A percentile compares a stretch with the other conserved stretches of the same genome.
Conservation (phyloP, 1,139 yeast species). For the Candida gigantensis region DNA sequence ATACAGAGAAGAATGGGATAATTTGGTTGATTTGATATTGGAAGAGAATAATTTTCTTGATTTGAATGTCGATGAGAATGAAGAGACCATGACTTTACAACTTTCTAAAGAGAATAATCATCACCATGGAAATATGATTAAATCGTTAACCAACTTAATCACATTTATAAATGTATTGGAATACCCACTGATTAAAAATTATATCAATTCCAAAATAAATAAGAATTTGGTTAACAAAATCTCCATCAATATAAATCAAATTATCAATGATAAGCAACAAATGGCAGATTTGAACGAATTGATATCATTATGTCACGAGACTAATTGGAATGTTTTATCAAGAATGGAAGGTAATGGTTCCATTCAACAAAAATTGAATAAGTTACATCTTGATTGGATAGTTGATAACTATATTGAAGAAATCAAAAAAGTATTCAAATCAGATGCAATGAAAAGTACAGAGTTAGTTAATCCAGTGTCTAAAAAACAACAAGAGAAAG, state of each 20-base stretch:
- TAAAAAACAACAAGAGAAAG: slow-evolving; percentile 9
- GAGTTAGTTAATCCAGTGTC: slow-evolving; percentile 16
- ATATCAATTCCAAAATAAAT: slow-evolving; percentile 32
- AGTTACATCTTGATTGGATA: slow-evolving; percentile 33
- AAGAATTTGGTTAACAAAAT: slow-evolving; percentile 30
- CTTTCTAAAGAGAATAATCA: neutral
- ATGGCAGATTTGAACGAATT: slow-evolving; percentile 25
- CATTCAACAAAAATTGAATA: slow-evolving; percentile 24
- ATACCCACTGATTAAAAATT: slow-evolving; percentile 25
- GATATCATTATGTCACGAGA: slow-evolving; percentile 22
- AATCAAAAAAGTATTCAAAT: slow-evolving; percentile 21
- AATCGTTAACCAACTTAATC: slow-evolving; percentile 30
- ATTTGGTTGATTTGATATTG: slow-evolving; percentile 13
- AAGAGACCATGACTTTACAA: slow-evolving; percentile 6
- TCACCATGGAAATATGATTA: slow-evolving; percentile 10
- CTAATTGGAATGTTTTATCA: slow-evolving; percentile 33
- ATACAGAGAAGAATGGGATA: slow-evolving; percentile 16
- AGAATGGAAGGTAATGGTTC: slow-evolving; percentile 18
- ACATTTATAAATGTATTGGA: slow-evolving; percentile 30
- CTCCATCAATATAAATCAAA: slow-evolving; percentile 29
- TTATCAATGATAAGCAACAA: slow-evolving; percentile 22
- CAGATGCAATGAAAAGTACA: slow-evolving; percentile 14
- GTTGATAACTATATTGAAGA: slow-evolving; percentile 28
- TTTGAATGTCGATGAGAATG: slow-evolving; percentile 15
- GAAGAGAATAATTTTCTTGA: slow-evolving; percentile 13